phyloP scores from a whole-genome alignment of 805 yeast species.

The Hanseniaspora guilliermondii region DNA sequence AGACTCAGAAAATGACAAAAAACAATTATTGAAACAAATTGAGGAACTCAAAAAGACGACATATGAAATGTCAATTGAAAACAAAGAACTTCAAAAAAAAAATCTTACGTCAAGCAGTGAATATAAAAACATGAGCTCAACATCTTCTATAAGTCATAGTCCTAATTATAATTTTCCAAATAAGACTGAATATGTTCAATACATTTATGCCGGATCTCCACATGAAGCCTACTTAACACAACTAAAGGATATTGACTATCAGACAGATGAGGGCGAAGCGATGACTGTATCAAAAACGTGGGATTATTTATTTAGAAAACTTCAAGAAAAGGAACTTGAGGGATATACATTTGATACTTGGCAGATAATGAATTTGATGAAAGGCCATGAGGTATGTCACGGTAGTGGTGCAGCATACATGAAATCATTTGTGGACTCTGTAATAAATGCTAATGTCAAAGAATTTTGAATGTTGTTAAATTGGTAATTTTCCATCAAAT shows the following conservation, averaged over 20 bases:
- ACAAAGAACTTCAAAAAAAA: slow-evolving; percentile 37
- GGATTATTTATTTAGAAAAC: slow-evolving; percentile 56
- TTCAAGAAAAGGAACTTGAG: slow-evolving; percentile 31
- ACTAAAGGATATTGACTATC: slow-evolving; percentile 21
- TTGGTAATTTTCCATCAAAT: too few species aligned
- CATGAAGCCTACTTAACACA: neutral
- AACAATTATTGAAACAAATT: slow-evolving; percentile 41
- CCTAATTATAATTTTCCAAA: slow-evolving; percentile 25
- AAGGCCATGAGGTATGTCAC: slow-evolving; percentile 64
- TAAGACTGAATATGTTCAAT: slow-evolving; percentile 22
- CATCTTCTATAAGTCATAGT: neutral
- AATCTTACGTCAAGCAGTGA: neutral
- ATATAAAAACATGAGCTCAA: neutral
- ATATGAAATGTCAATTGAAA: slow-evolving; percentile 47
- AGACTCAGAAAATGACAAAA: slow-evolving; percentile 45
- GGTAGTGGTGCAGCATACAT: slow-evolving; percentile 45
- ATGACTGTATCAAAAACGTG: slow-evolving; percentile 69
- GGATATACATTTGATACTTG: slow-evolving; percentile 35
- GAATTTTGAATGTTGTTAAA: neutral
- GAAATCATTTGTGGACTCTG: slow-evolving; percentile 19
- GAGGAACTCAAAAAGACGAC: slow-evolving; percentile 44
- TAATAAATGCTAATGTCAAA: slow-evolving; percentile 18
- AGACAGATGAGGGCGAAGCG: slow-evolving; percentile 31
- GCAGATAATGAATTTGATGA: slow-evolving; percentile 45
- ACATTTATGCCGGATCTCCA: slow-evolving; percentile 14